Evolutionary conservation across 768 basidiomycete species (phyloP), one percentile per base, ranked within the genome.

Genomic region (Pluteus cervinus): DNA sequence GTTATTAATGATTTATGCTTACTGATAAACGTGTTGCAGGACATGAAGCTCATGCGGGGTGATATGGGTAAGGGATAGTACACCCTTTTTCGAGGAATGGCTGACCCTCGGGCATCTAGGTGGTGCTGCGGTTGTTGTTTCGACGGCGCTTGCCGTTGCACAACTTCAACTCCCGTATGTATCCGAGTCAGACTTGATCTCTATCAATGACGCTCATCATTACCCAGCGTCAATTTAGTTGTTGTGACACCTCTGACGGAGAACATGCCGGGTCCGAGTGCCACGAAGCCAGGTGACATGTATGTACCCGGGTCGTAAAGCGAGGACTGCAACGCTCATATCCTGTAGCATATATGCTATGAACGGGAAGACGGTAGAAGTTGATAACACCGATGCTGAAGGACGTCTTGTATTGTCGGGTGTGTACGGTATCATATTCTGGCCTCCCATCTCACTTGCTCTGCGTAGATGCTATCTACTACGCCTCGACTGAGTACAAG

Each of bases 331-430:
- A n/a, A n/a, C n/a, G n/a, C n/a, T n/a, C n/a, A n/a, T n/a, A n/a
- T 24, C 5, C 17, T 32, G 2, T 44, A 88, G 85, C 29, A 49
- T 90, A 46, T 85, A 85, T 44, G 83, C 86, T 4, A 89, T 89
- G 83, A 89, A 89, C 47, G 86, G 89, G 25, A 90, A 89, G 58
- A 78, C 82, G 0, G 71, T 91, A 12, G 86, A 91, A 53, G 73
- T 91, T 20, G 86, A 90, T 59, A 89, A 89, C 55, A 91, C 88
- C 0, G 89, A 88, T 53, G 86, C 86, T 5, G 86, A 87, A 50
- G 86, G 85, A 8, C 77, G 86, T 9, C 62, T 90, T 29, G 65
- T 89, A 21, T 74, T 90, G 33, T 73, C 87, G 33, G 81, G 79
- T 81, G 39, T 29, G 68, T n/a, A n/a, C n/a, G n/a, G n/a, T n/a